phyloP scores from a whole-genome alignment of 208 protist species.

The Trypanosoma cruzi region DNA sequence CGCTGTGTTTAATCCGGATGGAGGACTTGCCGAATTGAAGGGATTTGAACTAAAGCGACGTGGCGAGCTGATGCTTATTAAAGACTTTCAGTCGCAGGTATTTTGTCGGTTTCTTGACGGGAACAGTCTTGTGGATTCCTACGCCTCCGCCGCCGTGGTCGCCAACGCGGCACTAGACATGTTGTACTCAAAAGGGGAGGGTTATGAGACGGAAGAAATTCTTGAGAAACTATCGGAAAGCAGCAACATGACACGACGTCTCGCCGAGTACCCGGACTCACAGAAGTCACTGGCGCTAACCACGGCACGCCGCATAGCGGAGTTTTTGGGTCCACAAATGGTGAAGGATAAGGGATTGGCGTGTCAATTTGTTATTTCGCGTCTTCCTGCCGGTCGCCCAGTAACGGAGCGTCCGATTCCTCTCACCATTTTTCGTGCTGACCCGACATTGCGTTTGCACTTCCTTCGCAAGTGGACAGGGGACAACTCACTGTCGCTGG shows the following conservation, averaged over 20 bases:
- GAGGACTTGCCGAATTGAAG: slow-evolving; percentile 99
- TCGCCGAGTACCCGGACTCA: slow-evolving; percentile 97
- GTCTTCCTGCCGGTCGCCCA: slow-evolving; percentile 93
- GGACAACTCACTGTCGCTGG: slow-evolving; percentile 56
- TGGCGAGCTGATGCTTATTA: slow-evolving; percentile 99
- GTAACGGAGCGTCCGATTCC: slow-evolving; percentile 99
- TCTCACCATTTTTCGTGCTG: slow-evolving; percentile 96
- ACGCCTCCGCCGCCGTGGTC: slow-evolving; percentile 95
- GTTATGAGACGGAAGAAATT: slow-evolving; percentile 95
- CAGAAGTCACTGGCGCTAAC: slow-evolving; percentile 99
- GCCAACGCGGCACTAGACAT: slow-evolving; percentile 98
- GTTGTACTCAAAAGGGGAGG: slow-evolving; percentile 89
- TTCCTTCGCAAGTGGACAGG: slow-evolving; percentile 97
- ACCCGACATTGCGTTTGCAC: slow-evolving; percentile 81
- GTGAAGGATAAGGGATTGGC: slow-evolving; percentile 97
- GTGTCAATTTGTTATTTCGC: slow-evolving; percentile 98
- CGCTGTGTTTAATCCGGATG: slow-evolving; percentile 99
- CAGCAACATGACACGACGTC: slow-evolving; percentile 95
- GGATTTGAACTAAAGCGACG: slow-evolving; percentile 99
- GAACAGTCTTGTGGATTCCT: slow-evolving; percentile 95
- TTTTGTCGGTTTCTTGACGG: slow-evolving; percentile 98
- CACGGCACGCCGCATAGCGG: slow-evolving; percentile 96
- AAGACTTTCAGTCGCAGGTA: slow-evolving; percentile 98
- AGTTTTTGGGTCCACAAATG: slow-evolving; percentile 98
- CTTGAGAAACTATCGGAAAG: slow-evolving; percentile 98